These are phyloP conservation scores for Circinella minor DNA, from an alignment of 371 early-diverging fungal species.

Conservation along the genomic window DNA sequence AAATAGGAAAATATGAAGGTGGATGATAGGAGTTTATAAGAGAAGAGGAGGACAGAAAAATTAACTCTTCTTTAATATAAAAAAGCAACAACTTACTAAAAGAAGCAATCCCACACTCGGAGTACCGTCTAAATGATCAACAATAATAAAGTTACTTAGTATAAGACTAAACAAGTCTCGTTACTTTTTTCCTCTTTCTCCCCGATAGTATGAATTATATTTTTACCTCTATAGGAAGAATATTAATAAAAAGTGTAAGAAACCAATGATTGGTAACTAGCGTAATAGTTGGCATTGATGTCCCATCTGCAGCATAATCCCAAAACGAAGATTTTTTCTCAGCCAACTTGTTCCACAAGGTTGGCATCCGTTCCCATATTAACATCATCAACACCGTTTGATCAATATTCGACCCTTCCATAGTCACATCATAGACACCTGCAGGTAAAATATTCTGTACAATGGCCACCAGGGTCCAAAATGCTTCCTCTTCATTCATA, in stretches of 20 bases:
- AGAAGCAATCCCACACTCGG: slow-evolving; percentile 83
- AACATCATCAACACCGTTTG: slow-evolving; percentile 74
- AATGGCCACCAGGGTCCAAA: slow-evolving; percentile 78
- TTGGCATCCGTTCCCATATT: slow-evolving; percentile 57
- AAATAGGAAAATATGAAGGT: background rate
- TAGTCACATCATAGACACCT: slow-evolving; percentile 74
- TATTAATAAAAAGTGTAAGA: slow-evolving; percentile 79
- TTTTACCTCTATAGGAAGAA: slow-evolving; percentile 73
- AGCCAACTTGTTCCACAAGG: slow-evolving; percentile 51
- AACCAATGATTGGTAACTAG: slow-evolving; percentile 89
- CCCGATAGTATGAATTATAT: background rate
- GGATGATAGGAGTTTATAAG: background rate
- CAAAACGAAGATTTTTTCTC: slow-evolving; percentile 44
- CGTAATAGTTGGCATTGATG: slow-evolving; percentile 66
- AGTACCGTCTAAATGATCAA: slow-evolving; percentile 57
- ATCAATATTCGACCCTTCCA: slow-evolving; percentile 77
- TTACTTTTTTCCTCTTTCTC: too few species aligned
- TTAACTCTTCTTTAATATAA: background rate
- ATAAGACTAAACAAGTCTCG: too few species aligned
- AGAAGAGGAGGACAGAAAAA: background rate
- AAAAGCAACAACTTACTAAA: slow-evolving; percentile 53
- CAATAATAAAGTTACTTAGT: background rate
- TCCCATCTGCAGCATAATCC: slow-evolving; percentile 54
- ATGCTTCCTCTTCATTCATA: slow-evolving; percentile 77
- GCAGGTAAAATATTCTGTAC: slow-evolving; percentile 73